These are phyloP conservation scores for Naganishia friedmannii DNA, from an alignment of 768 basidiomycete species.

Conservation along the genomic window DNA sequence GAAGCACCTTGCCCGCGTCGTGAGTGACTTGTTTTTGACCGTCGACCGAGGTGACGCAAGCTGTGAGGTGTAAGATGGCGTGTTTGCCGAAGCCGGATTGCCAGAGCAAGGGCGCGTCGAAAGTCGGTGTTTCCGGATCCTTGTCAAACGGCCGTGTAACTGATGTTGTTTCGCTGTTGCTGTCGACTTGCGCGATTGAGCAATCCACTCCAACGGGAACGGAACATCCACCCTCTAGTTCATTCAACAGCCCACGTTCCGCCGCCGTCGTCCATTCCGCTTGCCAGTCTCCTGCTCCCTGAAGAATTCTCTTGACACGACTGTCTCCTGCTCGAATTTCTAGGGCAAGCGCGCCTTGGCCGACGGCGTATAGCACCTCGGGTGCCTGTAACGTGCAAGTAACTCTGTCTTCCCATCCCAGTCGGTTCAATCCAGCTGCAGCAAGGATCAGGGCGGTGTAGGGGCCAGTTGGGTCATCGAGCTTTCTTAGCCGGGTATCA, in stretches of 20 bases:
- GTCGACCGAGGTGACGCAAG: conserved; percentile 78
- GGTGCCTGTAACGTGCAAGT: conserved; percentile 72
- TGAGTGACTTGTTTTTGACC: conserved; percentile 71
- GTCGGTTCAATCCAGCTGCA: conserved; percentile 81
- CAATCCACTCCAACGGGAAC: conserved; percentile 86
- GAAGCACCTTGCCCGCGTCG: conserved; percentile 57
- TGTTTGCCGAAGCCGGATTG: conserved; percentile 30
- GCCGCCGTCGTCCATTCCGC: conserved; percentile 75
- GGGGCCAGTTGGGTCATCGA: conserved; percentile 75
- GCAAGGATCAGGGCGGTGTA: conserved; percentile 90
- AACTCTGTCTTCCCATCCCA: conserved; percentile 65
- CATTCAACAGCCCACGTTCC: conserved; percentile 82
- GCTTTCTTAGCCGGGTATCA: conserved; percentile 76
- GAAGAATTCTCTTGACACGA: conserved; percentile 64
- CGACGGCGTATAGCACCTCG: conserved; percentile 73
- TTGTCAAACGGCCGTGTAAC: conserved; percentile 23
- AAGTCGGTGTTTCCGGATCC: conserved; percentile 29
- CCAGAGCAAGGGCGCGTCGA: conserved; percentile 40
- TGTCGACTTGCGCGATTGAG: conserved; percentile 50
- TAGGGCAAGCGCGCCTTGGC: conserved; percentile 85
- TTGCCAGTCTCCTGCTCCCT: conserved; percentile 67
- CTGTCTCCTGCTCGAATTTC: conserved; percentile 69
- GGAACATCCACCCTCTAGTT: conserved; percentile 93
- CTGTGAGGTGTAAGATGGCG: conserved; percentile 63
- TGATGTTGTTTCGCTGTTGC: conserved; percentile 44